Conservation (phyloP, 1,284 basidiomycete genomes). For the Fistulina hepatica region DNA sequence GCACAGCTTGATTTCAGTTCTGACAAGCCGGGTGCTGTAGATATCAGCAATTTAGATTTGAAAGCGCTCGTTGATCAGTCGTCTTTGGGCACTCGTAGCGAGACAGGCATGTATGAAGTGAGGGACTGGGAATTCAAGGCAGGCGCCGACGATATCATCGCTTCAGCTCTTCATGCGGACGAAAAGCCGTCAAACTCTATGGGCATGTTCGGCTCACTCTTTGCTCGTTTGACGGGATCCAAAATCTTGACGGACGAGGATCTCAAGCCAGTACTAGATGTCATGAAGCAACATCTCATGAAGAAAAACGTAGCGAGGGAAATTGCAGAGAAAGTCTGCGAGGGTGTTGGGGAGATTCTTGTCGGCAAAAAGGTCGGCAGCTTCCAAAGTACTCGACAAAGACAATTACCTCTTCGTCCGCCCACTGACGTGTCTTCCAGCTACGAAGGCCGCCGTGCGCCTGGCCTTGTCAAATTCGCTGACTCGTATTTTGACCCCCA, state of each 20-base stretch:
- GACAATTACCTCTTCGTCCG: not conserved
- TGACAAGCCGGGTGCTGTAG: constrained; percentile 33
- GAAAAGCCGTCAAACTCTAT: constrained; percentile 37
- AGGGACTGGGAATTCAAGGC: constrained; percentile 79
- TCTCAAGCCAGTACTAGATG: constrained; percentile 78
- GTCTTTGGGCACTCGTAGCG: constrained; percentile 73
- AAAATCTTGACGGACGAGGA: constrained; percentile 80
- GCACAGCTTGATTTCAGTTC: constrained; percentile 78
- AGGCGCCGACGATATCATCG: constrained; percentile 45
- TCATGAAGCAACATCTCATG: constrained; percentile 97
- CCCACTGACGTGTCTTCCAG: constrained; percentile 26
- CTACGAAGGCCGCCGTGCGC: constrained; percentile 79
- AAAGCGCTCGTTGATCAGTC: constrained; percentile 61
- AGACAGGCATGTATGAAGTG: constrained; percentile 85
- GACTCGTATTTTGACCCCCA: constrained; percentile 91
- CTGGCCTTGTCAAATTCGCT: constrained; percentile 78
- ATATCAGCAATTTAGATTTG: constrained; percentile 38
- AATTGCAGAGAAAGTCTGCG: constrained; percentile 90
- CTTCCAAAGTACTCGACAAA: constrained; percentile 53
- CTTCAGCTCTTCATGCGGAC: constrained; percentile 38
- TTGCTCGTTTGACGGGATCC: constrained; percentile 76
- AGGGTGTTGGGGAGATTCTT: constrained; percentile 81
- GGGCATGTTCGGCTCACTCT: constrained; percentile 62
- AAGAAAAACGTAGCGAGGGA: constrained; percentile 97
- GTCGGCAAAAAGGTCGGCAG: constrained; percentile 86